Evolutionary conservation across 78 protist genomes (phyloP).

Genomic region (Mantamonas sphyraenae): DNA sequence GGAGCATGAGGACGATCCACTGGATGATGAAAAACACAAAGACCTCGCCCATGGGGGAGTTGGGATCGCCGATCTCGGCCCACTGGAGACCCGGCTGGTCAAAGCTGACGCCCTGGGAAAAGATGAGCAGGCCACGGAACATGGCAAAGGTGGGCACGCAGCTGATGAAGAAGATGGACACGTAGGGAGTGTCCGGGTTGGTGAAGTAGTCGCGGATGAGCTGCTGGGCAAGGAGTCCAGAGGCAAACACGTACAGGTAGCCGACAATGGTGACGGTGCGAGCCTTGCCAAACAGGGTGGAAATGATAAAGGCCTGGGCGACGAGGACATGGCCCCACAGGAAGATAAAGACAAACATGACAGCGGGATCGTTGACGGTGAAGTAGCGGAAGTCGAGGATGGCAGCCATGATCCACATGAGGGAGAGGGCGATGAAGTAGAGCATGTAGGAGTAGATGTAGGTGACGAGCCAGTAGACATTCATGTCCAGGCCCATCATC

Average conservation of each 20-base stretch:
- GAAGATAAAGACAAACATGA: conserved; percentile 4
- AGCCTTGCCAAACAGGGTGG: not conserved
- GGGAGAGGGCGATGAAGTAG: conserved; percentile 17
- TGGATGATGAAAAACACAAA: not conserved
- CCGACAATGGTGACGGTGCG: conserved; percentile 10
- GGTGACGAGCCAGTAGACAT: conserved; percentile 51
- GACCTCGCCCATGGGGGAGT: conserved; percentile 15
- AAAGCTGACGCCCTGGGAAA: conserved; percentile 4
- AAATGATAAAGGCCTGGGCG: conserved; percentile 1
- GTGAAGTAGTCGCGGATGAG: conserved; percentile 5
- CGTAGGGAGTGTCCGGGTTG: not conserved
- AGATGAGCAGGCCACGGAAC: not conserved
- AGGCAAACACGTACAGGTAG: conserved; percentile 15
- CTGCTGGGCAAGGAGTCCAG: conserved; percentile 10
- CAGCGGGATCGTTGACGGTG: not conserved
- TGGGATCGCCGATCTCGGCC: not conserved
- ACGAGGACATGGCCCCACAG: conserved; percentile 4
- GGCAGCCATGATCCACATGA: conserved; percentile 11
- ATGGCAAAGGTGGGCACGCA: not conserved
- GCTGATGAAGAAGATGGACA: conserved; percentile 4
- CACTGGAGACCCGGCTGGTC: not conserved
- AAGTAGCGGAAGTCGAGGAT: conserved; percentile 11
- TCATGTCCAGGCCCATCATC: conserved; percentile 45
- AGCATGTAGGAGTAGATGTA: conserved; percentile 36
- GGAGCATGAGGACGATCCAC: not conserved